Percentiles rank a stretch among this genome's conserved stretches.
phyloP scores from a whole-genome alignment of 108 stramenopile species.

The Thalassiosira profunda region DNA sequence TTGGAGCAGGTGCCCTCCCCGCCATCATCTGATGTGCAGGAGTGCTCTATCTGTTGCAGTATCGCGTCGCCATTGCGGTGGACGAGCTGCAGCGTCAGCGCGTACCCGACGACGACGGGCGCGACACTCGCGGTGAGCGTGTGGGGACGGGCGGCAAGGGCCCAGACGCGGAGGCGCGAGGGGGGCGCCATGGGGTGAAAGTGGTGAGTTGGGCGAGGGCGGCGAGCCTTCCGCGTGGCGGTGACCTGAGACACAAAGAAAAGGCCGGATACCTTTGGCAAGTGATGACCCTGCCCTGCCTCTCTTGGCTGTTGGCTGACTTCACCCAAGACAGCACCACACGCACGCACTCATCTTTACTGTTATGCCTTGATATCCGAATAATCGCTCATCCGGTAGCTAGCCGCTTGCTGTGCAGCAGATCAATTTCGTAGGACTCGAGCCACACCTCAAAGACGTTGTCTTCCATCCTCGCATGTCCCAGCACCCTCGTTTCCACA shows the following conservation, averaged over 20 bases:
- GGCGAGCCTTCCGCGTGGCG: background rate
- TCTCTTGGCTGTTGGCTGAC: no score
- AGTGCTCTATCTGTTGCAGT: background rate
- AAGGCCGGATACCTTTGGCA: no score
- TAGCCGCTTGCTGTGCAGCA: constrained; percentile 79
- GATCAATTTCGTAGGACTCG: constrained; percentile 86
- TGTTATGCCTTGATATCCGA: no score
- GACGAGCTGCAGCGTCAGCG: constrained; percentile 30
- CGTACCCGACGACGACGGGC: constrained; percentile 74
- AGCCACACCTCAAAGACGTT: constrained; percentile 90
- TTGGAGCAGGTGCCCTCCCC: background rate
- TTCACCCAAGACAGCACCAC: no score
- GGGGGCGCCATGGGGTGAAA: constrained; percentile 37
- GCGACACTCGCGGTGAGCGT: constrained; percentile 86
- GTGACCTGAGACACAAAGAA: no score
- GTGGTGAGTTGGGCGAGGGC: background rate
- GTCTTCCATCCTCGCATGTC: constrained; percentile 75
- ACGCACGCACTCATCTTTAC: no score
- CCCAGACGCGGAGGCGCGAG: constrained; percentile 78
- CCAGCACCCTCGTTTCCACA: constrained; percentile 83
- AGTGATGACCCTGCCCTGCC: no score
- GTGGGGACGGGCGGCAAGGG: constrained; percentile 84
- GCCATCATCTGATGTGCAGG: constrained; percentile 1
- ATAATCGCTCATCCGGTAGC: no score
- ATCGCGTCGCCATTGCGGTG: constrained; percentile 1